Evolutionary conservation across 805 yeast species (phyloP), one percentile per base, ranked within the genome.

Genomic region (Yarrowia yakushimensis): DNA sequence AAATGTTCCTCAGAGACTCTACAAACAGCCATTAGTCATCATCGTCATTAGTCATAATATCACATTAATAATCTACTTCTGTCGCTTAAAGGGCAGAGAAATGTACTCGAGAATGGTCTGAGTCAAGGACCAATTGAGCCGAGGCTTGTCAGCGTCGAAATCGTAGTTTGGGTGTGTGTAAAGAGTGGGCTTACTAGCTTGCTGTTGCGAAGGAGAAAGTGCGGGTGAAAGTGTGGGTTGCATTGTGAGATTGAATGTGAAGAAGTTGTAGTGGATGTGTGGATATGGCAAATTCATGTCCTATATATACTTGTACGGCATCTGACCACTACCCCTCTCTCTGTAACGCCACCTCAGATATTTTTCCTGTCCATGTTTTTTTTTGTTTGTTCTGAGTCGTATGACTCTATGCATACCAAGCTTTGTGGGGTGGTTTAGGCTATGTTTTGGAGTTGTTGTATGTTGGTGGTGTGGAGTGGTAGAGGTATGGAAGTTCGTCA

Each of bases 401-500:
- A 45, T 45, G 50, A 28, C 50, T 45, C 34, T 27, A 45, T 45
- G 52, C 52, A 45, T 45, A 45, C 52, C 52, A 45, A 45, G 52
- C 52, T 45, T 45, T 30, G 36, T 18, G 37, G 36, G 27, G 50
- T 17, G 31, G 20, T n/a, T 15, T 25, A 17, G 46, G 5, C 17
- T 11, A 7, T 8, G n/a, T 5, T 18, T 18, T 36, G 42, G 42
- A 20, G 15, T 20, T 22, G 2, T n/a, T 37, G n/a, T 12, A 20
- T 13, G 9, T 10, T 2, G 10, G 20, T 17, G 37, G 20, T n/a
- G 13, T 1, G 13, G 10, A 9, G 10, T 9, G 8, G 13, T 3
- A 30, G 31, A 9, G n/a, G n/a, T n/a, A n/a, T n/a, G n/a, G n/a
- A n/a, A n/a, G n/a, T n/a, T n/a, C n/a, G n/a, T n/a, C n/a, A n/a